Percentiles rank a stretch among this genome's conserved stretches.
These are phyloP conservation scores for Isabelozyma gotoi DNA, from an alignment of 805 yeast species.

Conservation along the genomic window DNA sequence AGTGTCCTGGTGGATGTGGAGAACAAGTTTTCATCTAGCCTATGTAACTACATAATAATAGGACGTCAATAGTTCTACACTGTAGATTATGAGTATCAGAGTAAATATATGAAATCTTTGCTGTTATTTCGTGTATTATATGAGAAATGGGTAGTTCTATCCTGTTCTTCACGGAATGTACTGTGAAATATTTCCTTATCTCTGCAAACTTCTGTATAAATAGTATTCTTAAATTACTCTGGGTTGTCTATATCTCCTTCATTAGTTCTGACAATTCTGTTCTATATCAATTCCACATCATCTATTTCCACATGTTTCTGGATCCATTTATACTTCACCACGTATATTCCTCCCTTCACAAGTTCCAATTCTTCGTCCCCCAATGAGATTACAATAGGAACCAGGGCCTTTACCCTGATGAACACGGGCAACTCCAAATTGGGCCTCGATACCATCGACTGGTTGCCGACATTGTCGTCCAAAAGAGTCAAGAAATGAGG, in stretches of 20 bases:
- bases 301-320: constrained; percentile 33
- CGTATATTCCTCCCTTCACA: constrained; percentile 66
- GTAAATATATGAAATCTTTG: too few relatives aligned
- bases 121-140: too few relatives aligned
- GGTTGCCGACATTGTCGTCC: constrained; percentile 62
- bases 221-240: too few relatives aligned
- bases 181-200: too few relatives aligned
- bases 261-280: too few relatives aligned
- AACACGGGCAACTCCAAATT: constrained; percentile 78
- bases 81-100: too few relatives aligned
- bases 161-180: too few relatives aligned
- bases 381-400: constrained; percentile 24
- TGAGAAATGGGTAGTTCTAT: too few relatives aligned
- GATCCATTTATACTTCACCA: constrained; percentile 59
- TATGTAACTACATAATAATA: constrained; percentile 1
- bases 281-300: constrained; percentile 36
- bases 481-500: constrained; percentile 71
- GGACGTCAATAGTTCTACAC: too few relatives aligned
- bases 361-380: constrained; percentile 55
- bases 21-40: constrained; percentile 8
- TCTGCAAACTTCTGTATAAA: background rate
- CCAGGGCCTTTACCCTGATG: constrained; percentile 45
- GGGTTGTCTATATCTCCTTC: background rate
- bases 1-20: constrained; percentile 82
- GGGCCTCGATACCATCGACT: constrained; percentile 79